phyloP scores from a whole-genome alignment of 176 grass and related monocot genomes.

The Carex littledalei region DNA sequence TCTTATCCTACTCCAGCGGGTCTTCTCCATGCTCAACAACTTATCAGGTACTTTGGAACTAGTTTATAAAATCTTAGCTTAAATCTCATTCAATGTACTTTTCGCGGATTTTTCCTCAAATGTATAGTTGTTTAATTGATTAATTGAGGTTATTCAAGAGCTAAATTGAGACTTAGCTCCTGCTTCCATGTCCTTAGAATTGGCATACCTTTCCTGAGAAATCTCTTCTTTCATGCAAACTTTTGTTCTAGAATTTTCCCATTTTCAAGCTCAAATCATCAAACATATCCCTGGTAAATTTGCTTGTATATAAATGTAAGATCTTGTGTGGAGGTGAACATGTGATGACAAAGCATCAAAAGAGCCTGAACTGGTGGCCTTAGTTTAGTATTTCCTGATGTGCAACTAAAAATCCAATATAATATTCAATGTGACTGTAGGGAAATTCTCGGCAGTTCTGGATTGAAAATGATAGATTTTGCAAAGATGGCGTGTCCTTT shows the following conservation, averaged over 20 bases:
- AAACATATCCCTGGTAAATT: background rate
- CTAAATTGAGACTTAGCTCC: background rate
- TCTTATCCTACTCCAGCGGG: constrained; percentile 18
- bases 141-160: background rate
- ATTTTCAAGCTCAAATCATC: background rate
- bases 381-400: background rate
- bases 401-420: background rate
- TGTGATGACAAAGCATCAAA: no score
- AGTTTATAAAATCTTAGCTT: background rate
- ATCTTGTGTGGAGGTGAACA: background rate
- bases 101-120: background rate
- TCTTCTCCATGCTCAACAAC: constrained; percentile 12
- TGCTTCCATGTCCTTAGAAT: background rate
- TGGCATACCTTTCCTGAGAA: background rate
- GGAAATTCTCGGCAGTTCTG: constrained; percentile 36
- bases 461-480: constrained; percentile 76
- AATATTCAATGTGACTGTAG: background rate
- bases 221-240: background rate
- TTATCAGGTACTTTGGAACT: constrained; percentile 2
- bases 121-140: background rate
- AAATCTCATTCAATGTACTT: background rate
- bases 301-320: background rate
- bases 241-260: background rate
- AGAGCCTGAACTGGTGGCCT: background rate
- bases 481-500: constrained; percentile 62